These are phyloP conservation scores for Pleodorina starrii DNA, from an alignment of 139 green algal species.

Conservation along the genomic window DNA sequence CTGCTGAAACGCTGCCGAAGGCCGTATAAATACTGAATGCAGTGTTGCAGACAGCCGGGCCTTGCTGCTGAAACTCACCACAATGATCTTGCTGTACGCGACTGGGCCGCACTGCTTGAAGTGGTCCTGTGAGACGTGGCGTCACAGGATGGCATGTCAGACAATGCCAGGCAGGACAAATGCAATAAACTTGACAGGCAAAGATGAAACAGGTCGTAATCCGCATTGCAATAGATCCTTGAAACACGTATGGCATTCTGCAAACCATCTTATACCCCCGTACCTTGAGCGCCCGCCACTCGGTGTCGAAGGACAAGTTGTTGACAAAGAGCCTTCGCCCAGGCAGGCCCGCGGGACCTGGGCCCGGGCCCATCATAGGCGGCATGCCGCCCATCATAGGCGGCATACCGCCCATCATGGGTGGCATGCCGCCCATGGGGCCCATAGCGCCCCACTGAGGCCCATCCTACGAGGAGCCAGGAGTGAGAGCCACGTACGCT, in stretches of 20 bases:
- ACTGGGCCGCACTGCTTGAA: constrained; percentile 76
- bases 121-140: constrained; percentile 75
- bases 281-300: constrained; percentile 46
- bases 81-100: constrained; percentile 72
- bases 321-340: constrained; percentile 76
- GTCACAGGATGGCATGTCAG: too few relatives aligned
- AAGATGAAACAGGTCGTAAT: too few relatives aligned
- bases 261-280: too few relatives aligned
- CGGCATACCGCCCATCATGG: constrained; percentile 39
- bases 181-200: too few relatives aligned
- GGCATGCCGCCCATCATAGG: constrained; percentile 30
- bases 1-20: too few relatives aligned
- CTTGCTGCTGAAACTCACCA: too few relatives aligned
- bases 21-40: too few relatives aligned
- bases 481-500: too few relatives aligned
- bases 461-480: not conserved
- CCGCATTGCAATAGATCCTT: too few relatives aligned
- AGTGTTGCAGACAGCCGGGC: too few relatives aligned
- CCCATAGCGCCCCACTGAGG: constrained; percentile 31
- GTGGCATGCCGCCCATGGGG: constrained; percentile 30
- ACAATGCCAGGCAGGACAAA: too few relatives aligned
- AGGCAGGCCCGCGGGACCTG: constrained; percentile 16
- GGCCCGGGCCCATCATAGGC: constrained; percentile 22
- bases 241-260: too few relatives aligned
- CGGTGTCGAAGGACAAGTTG: constrained; percentile 75